Evolutionary conservation across 2,329 filamentous ascomycete genomes (phyloP), one percentile per base, ranked within the genome.

Genomic region (Neocatenulostroma microsporum): DNA sequence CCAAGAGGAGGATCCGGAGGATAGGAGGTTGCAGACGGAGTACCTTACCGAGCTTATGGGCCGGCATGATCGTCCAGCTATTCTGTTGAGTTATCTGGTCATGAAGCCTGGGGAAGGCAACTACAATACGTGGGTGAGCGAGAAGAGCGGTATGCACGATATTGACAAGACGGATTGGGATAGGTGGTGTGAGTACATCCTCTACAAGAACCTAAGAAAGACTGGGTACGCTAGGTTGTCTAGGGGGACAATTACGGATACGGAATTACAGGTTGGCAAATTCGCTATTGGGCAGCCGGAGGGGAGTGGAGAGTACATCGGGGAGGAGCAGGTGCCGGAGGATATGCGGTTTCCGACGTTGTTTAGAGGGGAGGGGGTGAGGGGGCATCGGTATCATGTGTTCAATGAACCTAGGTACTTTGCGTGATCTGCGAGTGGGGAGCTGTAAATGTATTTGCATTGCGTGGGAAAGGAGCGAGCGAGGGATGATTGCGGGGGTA

Each of bases 161-260:
- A 91, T 98, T 33, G 91, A 98, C 55, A 76, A 80, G 0, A 80
- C 72, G 3, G 91, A 98, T 60, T 94, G 87, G 87, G 91, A 98
- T 61, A 73, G 91, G 37, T 98, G 91, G 91, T 98, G 91, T 68
- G 89, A 98, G 68, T 98, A 98, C 62, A 95, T 98, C 48, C 68
- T 98, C 18, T 98, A 86, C 72, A 95, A 95, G 70, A 80, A 80
- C 10, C 65, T 98, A 44, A 81, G 80, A 62, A 75, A 89, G 44
- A 81, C 83, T 0, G 89, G 86, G 1, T 98, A 98, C 59, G 91
- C 91, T 3, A 72, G 91, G 36, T 81, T 98, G 35, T 89, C 82
- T 53, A 74, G 91, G 51, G 80, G 80, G 50, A 93, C 85, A 2
- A 96, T 98, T 50, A 98, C 91, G 10, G 91, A 98, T 58, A 98